Conservation (phyloP, 1,284 basidiomycete genomes). For the Cryptococcus deneoformans region DNA sequence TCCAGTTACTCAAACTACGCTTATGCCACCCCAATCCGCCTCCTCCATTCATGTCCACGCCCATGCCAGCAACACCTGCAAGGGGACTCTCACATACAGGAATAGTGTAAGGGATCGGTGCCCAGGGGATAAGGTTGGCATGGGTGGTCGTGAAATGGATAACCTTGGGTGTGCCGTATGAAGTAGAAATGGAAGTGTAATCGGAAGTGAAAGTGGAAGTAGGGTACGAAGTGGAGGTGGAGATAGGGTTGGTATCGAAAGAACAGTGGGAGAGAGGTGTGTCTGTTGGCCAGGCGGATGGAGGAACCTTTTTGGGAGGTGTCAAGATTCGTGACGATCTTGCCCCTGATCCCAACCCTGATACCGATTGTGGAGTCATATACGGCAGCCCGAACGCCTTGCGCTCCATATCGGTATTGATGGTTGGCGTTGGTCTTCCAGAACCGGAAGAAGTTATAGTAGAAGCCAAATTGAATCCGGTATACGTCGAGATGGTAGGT, state of each 20-base stretch:
- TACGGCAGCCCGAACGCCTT: not conserved
- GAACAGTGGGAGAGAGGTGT: not conserved
- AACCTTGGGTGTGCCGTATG: not conserved
- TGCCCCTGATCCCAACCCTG: not conserved
- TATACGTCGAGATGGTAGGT: not conserved
- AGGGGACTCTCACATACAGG: no score
- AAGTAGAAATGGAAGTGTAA: not conserved
- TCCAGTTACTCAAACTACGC: not conserved
- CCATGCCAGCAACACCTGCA: no score
- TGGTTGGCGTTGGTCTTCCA: not conserved
- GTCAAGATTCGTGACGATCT: not conserved
- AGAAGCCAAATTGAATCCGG: not conserved
- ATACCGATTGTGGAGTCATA: not conserved
- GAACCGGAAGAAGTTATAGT: not conserved
- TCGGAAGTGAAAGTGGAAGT: not conserved
- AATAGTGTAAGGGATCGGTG: no score
- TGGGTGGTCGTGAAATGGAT: not conserved
- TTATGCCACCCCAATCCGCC: not conserved
- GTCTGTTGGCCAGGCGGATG: not conserved
- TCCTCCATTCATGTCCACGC: no score
- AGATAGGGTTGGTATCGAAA: not conserved
- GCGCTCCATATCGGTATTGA: not conserved
- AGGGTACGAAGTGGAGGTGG: not conserved
- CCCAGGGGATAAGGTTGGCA: no score
- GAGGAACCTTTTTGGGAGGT: not conserved